Percentiles rank a stretch among this genome's conserved stretches.
Conservation (phyloP, 495 filamentous ascomycete genomes). For the Emericellopsis terricola region DNA sequence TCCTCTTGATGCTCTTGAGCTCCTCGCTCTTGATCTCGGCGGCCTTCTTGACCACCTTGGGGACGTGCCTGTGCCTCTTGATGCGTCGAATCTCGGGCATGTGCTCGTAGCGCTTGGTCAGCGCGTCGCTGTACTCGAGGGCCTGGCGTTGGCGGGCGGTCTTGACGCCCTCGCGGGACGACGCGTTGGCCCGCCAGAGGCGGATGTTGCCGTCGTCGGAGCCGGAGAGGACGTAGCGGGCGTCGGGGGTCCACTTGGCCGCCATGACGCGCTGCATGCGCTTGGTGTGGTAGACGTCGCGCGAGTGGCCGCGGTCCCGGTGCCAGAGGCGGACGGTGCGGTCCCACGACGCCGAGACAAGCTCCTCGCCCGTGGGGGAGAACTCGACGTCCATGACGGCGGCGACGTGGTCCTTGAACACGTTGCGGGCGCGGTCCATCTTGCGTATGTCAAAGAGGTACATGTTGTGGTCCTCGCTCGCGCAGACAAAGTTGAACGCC, state of each 20-base stretch:
- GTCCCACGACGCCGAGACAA: constrained; percentile 77
- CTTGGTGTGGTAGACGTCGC: constrained; percentile 94
- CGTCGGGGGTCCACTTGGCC: constrained; percentile 67
- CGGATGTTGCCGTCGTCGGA: constrained; percentile 89
- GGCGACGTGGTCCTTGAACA: constrained; percentile 90
- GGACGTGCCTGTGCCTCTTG: constrained; percentile 74
- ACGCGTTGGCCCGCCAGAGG: constrained; percentile 83
- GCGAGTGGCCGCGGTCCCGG: constrained; percentile 59
- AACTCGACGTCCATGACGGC: constrained; percentile 97
- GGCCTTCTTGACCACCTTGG: constrained; percentile 92
- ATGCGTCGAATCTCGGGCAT: constrained; percentile 95
- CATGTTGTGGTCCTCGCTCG: constrained; percentile 38
- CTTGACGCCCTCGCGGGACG: constrained; percentile 69
- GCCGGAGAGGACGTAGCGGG: constrained; percentile 69
- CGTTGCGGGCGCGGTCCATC: constrained; percentile 64
- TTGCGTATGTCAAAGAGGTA: constrained; percentile 77
- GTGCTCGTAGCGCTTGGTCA: constrained; percentile 72
- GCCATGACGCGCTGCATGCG: constrained; percentile 96
- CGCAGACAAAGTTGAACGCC: constrained; percentile 77
- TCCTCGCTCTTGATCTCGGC: constrained; percentile 91
- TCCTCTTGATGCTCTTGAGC: constrained; percentile 67
- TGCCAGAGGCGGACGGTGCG: constrained; percentile 49
- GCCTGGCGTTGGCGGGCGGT: constrained; percentile 64
- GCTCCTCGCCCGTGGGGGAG: constrained; percentile 82
- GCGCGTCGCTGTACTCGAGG: constrained; percentile 78